These are phyloP conservation scores for Microdochium bolleyi DNA, from an alignment of 2,329 filamentous ascomycete species.

Conservation along the genomic window DNA sequence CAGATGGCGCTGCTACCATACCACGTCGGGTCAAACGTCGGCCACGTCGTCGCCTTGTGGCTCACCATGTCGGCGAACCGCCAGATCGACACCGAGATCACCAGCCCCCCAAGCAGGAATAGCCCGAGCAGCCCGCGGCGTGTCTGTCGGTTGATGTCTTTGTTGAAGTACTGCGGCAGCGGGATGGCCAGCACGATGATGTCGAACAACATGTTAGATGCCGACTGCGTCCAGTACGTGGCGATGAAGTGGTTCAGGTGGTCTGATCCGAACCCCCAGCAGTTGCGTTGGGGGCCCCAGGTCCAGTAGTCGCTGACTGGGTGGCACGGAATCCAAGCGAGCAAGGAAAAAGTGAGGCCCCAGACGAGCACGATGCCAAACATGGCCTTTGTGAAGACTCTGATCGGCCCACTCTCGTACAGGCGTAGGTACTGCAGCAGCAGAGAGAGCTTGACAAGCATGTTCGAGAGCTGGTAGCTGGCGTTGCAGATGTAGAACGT, in stretches of 20 bases:
- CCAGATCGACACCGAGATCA: conserved; percentile 21
- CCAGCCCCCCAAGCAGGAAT: conserved; percentile 20
- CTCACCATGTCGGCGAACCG: conserved; percentile 19
- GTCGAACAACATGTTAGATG: conserved; percentile 14
- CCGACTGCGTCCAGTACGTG: conserved; percentile 13
- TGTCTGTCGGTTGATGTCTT: conserved; percentile 15
- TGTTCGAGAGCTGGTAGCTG: conserved; percentile 22
- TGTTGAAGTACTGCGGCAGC: conserved; percentile 8
- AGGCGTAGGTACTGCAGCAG: conserved; percentile 27
- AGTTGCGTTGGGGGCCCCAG: conserved; percentile 7
- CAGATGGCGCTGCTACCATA: conserved; percentile 23
- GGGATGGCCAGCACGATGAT: conserved; percentile 13
- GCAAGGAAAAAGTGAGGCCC: conserved; percentile 18
- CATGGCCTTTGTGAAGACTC: conserved; percentile 1
- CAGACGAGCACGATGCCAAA: conserved; percentile 18
- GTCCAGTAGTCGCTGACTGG: conserved; percentile 22
- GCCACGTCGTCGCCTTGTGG: conserved; percentile 19
- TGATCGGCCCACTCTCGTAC: conserved; percentile 14
- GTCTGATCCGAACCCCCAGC: conserved; percentile 20
- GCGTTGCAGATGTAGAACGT: conserved; percentile 22
- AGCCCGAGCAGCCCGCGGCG: conserved; percentile 19
- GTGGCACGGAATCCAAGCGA: conserved; percentile 21
- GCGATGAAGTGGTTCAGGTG: conserved; percentile 7
- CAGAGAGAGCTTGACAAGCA: conserved; percentile 27
- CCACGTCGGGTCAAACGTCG: conserved; percentile 25